Percentiles rank a stretch among this genome's conserved stretches.
These are phyloP conservation scores for Letharia columbiana DNA, from an alignment of 495 filamentous ascomycete species.

Conservation along the genomic window DNA sequence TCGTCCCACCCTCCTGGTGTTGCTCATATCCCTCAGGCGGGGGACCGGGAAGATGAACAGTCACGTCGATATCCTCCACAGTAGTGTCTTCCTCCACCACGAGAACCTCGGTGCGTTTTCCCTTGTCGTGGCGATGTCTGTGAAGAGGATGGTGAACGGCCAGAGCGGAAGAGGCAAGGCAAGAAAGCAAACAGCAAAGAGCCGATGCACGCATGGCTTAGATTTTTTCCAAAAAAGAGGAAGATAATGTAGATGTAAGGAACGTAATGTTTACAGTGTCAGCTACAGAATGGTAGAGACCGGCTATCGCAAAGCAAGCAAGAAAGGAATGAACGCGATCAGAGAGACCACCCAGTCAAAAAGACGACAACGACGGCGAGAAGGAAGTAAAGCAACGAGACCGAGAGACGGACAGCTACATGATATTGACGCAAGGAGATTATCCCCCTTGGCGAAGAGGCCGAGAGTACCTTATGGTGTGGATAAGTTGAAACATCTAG, in stretches of 20 bases:
- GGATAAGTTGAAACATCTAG: not conserved
- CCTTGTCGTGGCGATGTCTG: not conserved
- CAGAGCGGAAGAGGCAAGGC: not conserved
- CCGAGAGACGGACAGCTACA: not conserved
- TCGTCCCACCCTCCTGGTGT: not conserved
- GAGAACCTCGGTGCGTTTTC: not conserved
- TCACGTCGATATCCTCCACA: not conserved
- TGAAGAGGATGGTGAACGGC: not conserved
- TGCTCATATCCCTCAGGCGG: not conserved
- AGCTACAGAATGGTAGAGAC: not conserved
- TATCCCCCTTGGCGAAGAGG: not conserved
- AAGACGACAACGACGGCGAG: not conserved
- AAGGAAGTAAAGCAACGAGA: not conserved
- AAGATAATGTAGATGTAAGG: not conserved
- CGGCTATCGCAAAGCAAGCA: not conserved
- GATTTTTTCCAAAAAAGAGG: not conserved
- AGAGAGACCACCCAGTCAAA: not conserved
- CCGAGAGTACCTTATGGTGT: not conserved
- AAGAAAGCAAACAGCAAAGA: not conserved
- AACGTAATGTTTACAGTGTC: not conserved
- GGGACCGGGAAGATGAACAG: not conserved
- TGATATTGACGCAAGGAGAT: not conserved
- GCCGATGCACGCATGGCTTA: not conserved
- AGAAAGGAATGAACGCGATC: not conserved
- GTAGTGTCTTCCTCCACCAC: not conserved